Percentiles rank a stretch among this genome's conserved stretches.
These are phyloP conservation scores for Metrosideros polymorpha DNA, from an alignment of 441 rosid genomes.

Conservation along the genomic window DNA sequence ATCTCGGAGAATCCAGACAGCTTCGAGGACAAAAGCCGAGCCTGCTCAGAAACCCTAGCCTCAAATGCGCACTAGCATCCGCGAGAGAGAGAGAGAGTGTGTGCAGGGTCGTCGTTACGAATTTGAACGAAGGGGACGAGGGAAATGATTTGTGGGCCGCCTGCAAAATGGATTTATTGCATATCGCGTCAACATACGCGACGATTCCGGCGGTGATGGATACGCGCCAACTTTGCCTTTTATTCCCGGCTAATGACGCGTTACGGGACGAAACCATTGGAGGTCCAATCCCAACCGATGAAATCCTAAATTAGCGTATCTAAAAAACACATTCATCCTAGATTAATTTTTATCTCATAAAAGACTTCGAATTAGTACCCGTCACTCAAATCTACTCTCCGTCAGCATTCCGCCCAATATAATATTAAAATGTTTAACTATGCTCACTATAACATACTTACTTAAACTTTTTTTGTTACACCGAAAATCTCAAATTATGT, in stretches of 20 bases:
- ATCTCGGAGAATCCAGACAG: constrained; percentile 24
- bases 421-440: too few relatives aligned
- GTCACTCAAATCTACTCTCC: background rate
- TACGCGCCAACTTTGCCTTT: background rate
- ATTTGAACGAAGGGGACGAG: constrained; percentile 39
- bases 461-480: too few relatives aligned
- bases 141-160: constrained; percentile 16
- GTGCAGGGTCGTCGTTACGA: constrained; percentile 16
- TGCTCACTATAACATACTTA: too few relatives aligned
- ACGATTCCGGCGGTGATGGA: background rate
- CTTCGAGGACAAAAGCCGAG: too few relatives aligned
- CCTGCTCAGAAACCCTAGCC: constrained; percentile 19
- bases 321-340: background rate
- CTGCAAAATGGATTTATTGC: background rate
- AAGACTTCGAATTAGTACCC: background rate
- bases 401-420: background rate
- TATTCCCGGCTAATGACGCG: background rate
- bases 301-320: background rate
- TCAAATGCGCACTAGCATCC: constrained; percentile 24
- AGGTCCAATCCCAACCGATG: background rate
- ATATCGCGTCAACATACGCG: background rate
- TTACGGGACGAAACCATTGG: background rate
- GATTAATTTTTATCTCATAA: background rate
- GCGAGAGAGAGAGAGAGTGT: background rate
- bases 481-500: too few relatives aligned